Evolutionary conservation across 345 rosid species (phyloP), one percentile per base, ranked within the genome.

Genomic region (Linum trigynum): DNA sequence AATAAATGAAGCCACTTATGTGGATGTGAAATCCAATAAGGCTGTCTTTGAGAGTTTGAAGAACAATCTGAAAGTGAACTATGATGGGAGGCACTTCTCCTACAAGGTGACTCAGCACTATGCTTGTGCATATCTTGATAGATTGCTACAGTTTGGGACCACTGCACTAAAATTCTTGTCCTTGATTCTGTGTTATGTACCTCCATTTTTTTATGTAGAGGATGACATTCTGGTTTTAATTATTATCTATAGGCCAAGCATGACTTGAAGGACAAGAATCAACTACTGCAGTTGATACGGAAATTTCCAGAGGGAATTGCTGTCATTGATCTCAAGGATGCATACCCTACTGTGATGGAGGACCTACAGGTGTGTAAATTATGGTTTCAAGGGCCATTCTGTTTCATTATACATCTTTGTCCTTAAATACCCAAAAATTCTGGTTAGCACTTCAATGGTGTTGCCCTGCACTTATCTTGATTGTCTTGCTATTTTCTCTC

Each of bases 11-110:
- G 77, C 69, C 1, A 82, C 89, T 70, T 73, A 82, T 65, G 97
- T 87, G 41, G 95, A 89, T 71, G 76, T 74, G 77, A 74, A 74
- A 68, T 67, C 87, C 41, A 89, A 89, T 70, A 92, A 87, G 76
- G 89, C 84, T 66, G 97, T 89, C 57, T 89, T 92, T 72, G 95
- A 87, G 71, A 85, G 91, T 70, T 71, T 89, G 79, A 82, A 75
- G 62, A 87, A 87, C 62, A 92, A 92, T 70, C 87, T 69, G 0
- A 92, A 92, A 77, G 97, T 83, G 16, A 53, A 73, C 55, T 92
- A 80, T 36, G 96, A 92, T 62, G 97, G 98, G 37, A 81, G 41
- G 76, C 79, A 87, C 65, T 87, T 92, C 74, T 82, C 94, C 57
- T 92, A 92, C 80, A 92, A 92, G 97, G 98, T 86, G 68, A 76